These are phyloP conservation scores for Gelatoporia subvermispora DNA, from an alignment of 768 basidiomycete species.

Conservation along the genomic window DNA sequence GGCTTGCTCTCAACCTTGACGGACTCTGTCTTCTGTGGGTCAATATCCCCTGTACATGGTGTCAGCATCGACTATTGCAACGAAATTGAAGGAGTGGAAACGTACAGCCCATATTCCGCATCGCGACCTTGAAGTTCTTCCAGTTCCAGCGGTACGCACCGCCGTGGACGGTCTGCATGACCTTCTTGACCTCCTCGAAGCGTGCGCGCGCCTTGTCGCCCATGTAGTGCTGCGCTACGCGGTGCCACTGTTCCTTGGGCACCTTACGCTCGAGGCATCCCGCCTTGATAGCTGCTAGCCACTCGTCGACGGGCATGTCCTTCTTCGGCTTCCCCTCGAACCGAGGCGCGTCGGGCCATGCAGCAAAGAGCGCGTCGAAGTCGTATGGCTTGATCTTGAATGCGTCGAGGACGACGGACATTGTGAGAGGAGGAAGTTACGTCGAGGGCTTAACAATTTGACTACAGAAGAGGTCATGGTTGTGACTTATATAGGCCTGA, in stretches of 20 bases:
- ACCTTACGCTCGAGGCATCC: slow-evolving; percentile 69
- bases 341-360: slow-evolving; percentile 62
- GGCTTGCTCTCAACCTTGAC: slow-evolving; percentile 54
- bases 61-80: not conserved
- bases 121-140: slow-evolving; percentile 77
- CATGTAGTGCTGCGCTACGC: slow-evolving; percentile 74
- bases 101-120: slow-evolving; percentile 81
- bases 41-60: slow-evolving; percentile 56
- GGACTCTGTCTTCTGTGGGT: slow-evolving; percentile 50
- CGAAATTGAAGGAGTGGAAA: slow-evolving; percentile 11
- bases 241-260: slow-evolving; percentile 80
- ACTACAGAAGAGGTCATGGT: no score
- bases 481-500: no score
- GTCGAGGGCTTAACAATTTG: not conserved
- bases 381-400: slow-evolving; percentile 80
- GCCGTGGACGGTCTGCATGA: slow-evolving; percentile 69
- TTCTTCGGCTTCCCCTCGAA: slow-evolving; percentile 68
- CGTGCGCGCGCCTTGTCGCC: slow-evolving; percentile 63
- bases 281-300: slow-evolving; percentile 65
- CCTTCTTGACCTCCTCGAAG: slow-evolving; percentile 67
- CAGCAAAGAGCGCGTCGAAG: slow-evolving; percentile 59
- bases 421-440: slow-evolving; percentile 3
- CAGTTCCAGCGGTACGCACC: slow-evolving; percentile 79
- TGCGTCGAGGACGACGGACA: slow-evolving; percentile 53
- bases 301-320: slow-evolving; percentile 65